Evolutionary conservation across 345 rosid species (phyloP).

Genomic region (Citrus trifoliata): DNA sequence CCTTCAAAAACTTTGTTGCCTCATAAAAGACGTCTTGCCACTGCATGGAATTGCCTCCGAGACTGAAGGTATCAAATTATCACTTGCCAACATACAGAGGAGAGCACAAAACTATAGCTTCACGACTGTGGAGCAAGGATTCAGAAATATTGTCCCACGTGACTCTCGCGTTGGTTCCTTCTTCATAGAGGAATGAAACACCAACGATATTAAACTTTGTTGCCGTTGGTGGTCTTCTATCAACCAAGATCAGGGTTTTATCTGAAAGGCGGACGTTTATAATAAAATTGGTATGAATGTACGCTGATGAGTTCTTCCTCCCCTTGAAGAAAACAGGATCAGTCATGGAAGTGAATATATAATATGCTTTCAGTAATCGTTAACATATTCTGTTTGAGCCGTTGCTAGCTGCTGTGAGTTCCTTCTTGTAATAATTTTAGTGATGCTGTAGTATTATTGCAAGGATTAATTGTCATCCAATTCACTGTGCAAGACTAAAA

Average conservation of each 20-base stretch:
- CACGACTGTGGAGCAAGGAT: neutral
- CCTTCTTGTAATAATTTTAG: too few species aligned
- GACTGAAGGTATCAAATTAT: constrained; percentile 10
- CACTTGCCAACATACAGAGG: neutral
- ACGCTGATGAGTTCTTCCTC: too few species aligned
- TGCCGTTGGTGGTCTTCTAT: constrained; percentile 6
- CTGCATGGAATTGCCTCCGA: constrained; percentile 12
- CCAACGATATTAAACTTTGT: neutral
- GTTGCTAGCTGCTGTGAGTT: too few species aligned
- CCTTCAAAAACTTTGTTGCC: neutral
- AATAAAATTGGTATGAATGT: too few species aligned
- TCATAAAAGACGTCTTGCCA: neutral
- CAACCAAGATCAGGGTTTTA: neutral
- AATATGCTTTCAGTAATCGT: too few species aligned
- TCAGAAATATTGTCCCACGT: neutral
- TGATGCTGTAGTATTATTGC: too few species aligned
- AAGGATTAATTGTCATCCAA: too few species aligned
- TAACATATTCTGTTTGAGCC: too few species aligned
- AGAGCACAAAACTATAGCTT: constrained; percentile 5
- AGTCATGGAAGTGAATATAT: too few species aligned
- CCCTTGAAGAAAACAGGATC: too few species aligned
- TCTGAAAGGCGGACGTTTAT: constrained; percentile 10
- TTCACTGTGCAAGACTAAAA: too few species aligned
- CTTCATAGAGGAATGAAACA: constrained; percentile 3
- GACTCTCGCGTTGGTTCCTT: constrained; percentile 4